These are phyloP conservation scores for Botrytis elliptica DNA, from an alignment of 2,329 filamentous ascomycete species.

Conservation along the genomic window DNA sequence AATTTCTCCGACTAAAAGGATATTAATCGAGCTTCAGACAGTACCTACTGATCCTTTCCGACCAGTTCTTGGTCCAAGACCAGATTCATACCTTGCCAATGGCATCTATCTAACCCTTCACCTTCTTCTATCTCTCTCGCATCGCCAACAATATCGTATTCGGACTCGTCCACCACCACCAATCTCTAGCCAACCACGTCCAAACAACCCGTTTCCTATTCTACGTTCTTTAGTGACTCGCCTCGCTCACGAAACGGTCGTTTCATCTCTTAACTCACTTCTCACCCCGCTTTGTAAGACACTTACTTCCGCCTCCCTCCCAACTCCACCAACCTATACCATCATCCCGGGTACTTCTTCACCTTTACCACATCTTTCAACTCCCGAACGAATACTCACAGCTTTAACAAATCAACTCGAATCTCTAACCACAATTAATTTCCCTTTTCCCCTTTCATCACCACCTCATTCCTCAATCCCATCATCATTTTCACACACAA, in stretches of 20 bases:
- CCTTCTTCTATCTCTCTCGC: conserved; percentile 74
- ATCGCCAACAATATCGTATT: conserved; percentile 69
- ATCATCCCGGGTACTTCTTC: conserved; percentile 29
- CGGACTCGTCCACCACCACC: conserved; percentile 65
- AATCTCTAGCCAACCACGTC: conserved; percentile 47
- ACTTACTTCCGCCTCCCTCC: conserved; percentile 31
- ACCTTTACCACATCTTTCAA: conserved; percentile 28
- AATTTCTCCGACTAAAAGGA: conserved; percentile 51
- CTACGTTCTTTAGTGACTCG: conserved; percentile 52
- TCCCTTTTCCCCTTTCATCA: conserved; percentile 36
- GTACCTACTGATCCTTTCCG: conserved; percentile 48
- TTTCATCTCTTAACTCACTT: conserved; percentile 29
- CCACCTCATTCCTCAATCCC: conserved; percentile 9
- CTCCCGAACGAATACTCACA: conserved; percentile 43
- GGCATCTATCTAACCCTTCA: conserved; percentile 66
- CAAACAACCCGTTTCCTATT: conserved; percentile 53
- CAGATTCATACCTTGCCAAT: conserved; percentile 59
- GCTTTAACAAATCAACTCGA: conserved; percentile 46
- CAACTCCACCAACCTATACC: conserved; percentile 32
- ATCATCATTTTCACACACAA: conserved; percentile 2
- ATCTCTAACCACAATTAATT: conserved; percentile 42
- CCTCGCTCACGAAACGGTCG: conserved; percentile 34
- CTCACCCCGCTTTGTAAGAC: conserved; percentile 31
- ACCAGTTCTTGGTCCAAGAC: conserved; percentile 32
- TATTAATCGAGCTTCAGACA: conserved; percentile 67